Conservation (phyloP, 306 rosid genomes). For the Trifolium dubium region DNA sequence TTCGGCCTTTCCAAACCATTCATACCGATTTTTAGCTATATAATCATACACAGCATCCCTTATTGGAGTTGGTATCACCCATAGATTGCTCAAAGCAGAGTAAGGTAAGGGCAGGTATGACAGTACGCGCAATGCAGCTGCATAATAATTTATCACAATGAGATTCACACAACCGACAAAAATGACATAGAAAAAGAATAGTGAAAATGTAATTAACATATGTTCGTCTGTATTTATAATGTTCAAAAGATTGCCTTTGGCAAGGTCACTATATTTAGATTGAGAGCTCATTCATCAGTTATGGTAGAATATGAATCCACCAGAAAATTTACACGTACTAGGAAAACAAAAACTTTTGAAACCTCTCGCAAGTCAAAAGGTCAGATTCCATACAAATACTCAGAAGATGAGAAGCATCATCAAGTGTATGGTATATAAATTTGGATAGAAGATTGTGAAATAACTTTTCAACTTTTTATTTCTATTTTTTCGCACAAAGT, state of each 20-base stretch:
- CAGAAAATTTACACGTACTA: too few species aligned
- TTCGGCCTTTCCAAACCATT: conserved; percentile 69
- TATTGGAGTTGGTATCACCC: conserved; percentile 66
- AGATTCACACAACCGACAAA: conserved; percentile 25
- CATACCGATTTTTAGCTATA: conserved; percentile 60
- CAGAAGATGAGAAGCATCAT: too few species aligned
- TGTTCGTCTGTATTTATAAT: background rate
- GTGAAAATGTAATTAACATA: conserved; percentile 24
- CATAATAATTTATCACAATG: conserved; percentile 43
- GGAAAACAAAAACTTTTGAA: too few species aligned
- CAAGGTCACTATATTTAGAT: too few species aligned
- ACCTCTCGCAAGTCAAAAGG: too few species aligned
- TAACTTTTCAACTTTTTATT: too few species aligned
- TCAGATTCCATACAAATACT: too few species aligned
- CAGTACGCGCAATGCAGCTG: conserved; percentile 76
- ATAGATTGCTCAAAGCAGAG: conserved; percentile 61
- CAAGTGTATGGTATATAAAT: too few species aligned
- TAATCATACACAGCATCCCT: conserved; percentile 69
- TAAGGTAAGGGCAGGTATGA: conserved; percentile 80
- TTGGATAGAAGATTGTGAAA: too few species aligned
- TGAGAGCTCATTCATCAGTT: too few species aligned
- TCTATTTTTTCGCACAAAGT: background rate
- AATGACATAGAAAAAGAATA: conserved; percentile 17
- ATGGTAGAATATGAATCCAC: too few species aligned
- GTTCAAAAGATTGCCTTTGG: too few species aligned